Conservation (phyloP, 2,329 filamentous ascomycete genomes). For the Fusarium setosum region DNA sequence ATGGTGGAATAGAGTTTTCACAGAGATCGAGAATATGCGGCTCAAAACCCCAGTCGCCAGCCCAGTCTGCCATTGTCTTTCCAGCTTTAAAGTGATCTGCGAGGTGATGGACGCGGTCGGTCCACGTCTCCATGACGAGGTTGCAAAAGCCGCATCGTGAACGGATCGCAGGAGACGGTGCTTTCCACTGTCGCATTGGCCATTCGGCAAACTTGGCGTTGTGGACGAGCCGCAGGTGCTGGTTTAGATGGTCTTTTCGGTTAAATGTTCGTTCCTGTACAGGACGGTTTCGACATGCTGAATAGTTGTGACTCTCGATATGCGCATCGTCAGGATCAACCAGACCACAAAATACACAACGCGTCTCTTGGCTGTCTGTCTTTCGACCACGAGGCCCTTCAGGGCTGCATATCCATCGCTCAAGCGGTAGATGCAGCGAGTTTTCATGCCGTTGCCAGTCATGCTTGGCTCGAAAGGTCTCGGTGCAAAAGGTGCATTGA, state of each 20-base stretch:
- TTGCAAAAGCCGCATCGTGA: conserved; percentile 56
- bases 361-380: conserved; percentile 42
- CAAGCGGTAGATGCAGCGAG: conserved; percentile 56
- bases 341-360: conserved; percentile 54
- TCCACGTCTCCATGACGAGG: conserved; percentile 50
- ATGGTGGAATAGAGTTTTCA: conserved; percentile 56
- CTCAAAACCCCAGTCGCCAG: conserved; percentile 57
- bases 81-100: conserved; percentile 56
- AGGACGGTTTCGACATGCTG: conserved; percentile 62
- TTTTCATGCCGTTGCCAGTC: conserved; percentile 63
- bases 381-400: conserved; percentile 48
- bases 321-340: conserved; percentile 47
- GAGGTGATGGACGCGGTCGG: conserved; percentile 49
- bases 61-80: conserved; percentile 56
- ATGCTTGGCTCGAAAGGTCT: conserved; percentile 57
- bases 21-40: conserved; percentile 50
- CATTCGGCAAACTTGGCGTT: conserved; percentile 50
- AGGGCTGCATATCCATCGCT: conserved; percentile 57
- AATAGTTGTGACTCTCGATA: conserved; percentile 50
- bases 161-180: conserved; percentile 48
- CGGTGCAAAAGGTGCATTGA: conserved; percentile 60
- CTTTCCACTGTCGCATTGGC: conserved; percentile 50
- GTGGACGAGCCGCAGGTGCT: conserved; percentile 55
- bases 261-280: conserved; percentile 57
- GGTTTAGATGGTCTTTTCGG: conserved; percentile 55